Percentiles rank a stretch among this genome's conserved stretches.
Conservation (phyloP, 208 protist genomes). For the Acanthamoeba lugdunensis region DNA sequence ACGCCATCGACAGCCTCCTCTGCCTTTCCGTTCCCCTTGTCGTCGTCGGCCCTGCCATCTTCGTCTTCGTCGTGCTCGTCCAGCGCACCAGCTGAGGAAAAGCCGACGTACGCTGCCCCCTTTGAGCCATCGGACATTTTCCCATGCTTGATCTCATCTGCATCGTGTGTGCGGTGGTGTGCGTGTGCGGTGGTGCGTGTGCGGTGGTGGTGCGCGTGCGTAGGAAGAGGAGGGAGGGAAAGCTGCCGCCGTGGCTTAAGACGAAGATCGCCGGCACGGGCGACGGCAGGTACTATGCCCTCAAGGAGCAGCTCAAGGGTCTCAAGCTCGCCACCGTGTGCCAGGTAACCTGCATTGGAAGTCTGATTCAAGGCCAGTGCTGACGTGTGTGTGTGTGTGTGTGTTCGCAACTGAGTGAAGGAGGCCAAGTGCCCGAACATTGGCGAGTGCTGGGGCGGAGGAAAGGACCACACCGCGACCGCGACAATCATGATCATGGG, state of each 20-base stretch:
- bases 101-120: neutral
- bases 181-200: too few species aligned
- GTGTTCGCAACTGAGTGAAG: slow-evolving; percentile 72
- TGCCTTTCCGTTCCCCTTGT: neutral
- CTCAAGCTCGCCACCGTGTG: slow-evolving; percentile 84
- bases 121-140: too few species aligned
- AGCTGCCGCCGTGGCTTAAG: slow-evolving; percentile 69
- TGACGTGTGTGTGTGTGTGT: neutral
- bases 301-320: slow-evolving; percentile 66
- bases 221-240: neutral
- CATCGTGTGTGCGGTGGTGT: too few species aligned
- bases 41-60: neutral
- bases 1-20: neutral
- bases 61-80: too few species aligned
- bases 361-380: neutral
- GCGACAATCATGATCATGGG: slow-evolving; percentile 98
- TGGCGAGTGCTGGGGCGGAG: slow-evolving; percentile 96
- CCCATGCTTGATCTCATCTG: too few species aligned
- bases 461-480: slow-evolving; percentile 86
- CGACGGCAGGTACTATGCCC: slow-evolving; percentile 69
- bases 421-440: slow-evolving; percentile 98
- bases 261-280: neutral
- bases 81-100: neutral
- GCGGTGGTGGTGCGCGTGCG: too few species aligned
- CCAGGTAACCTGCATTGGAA: slow-evolving; percentile 75